Evolutionary conservation across 2,329 filamentous ascomycete species (phyloP).

Genomic region (Canariomyces notabilis): DNA sequence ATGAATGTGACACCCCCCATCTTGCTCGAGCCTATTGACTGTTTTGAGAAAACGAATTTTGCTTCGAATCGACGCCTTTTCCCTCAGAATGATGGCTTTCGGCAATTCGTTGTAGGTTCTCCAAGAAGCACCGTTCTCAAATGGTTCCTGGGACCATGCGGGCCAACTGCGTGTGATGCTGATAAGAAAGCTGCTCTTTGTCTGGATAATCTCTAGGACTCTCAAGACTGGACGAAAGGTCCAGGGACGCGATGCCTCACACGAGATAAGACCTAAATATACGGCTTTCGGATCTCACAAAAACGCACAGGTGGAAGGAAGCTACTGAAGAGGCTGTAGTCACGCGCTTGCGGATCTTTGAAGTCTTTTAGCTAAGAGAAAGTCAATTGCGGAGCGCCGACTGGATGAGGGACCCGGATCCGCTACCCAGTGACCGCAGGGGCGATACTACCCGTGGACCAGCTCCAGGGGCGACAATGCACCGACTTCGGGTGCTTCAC

Average conservation of each 20-base stretch:
- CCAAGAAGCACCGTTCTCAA: neutral
- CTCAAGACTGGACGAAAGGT: neutral
- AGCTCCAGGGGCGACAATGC: constrained; percentile 1
- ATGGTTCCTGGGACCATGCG: no score
- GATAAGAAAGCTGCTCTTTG: neutral
- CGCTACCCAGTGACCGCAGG: constrained; percentile 12
- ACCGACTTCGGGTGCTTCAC: constrained; percentile 22
- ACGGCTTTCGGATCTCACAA: neutral
- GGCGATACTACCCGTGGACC: no score
- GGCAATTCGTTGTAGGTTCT: no score
- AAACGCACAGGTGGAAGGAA: constrained; percentile 3
- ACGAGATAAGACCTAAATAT: neutral
- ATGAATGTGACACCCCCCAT: constrained; percentile 22
- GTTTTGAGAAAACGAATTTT: no score
- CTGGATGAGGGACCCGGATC: constrained; percentile 17
- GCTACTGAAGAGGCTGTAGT: constrained; percentile 13
- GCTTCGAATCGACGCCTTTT: no score
- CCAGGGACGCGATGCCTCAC: neutral
- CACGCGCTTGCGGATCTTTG: constrained; percentile 19
- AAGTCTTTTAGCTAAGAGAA: constrained; percentile 26
- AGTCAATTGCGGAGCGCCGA: constrained; percentile 21
- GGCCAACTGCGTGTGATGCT: neutral
- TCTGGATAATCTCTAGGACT: neutral
- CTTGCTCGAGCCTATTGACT: constrained; percentile 4
- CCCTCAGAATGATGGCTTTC: no score